Percentiles rank a stretch among this genome's conserved stretches.
Evolutionary conservation across 345 rosid species (phyloP).

Genomic region (Sonneratia alba): DNA sequence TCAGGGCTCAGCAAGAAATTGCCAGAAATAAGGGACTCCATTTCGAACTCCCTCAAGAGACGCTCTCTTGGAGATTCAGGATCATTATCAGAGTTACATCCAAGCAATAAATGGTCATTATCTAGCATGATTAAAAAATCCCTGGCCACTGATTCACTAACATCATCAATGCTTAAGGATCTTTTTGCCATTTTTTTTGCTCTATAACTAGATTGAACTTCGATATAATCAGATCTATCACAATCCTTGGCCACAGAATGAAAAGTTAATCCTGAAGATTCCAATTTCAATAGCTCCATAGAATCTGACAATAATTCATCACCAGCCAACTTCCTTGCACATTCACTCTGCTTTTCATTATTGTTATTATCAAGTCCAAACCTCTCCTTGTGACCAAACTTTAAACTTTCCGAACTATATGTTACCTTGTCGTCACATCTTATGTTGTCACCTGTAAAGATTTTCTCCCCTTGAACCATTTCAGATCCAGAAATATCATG

Average conservation of each 20-base stretch:
- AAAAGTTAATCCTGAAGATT: slow-evolving; percentile 24
- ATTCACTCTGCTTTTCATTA: slow-evolving; percentile 15
- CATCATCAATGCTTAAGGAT: slow-evolving; percentile 55
- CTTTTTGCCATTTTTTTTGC: slow-evolving; percentile 24
- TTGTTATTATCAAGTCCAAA: slow-evolving; percentile 18
- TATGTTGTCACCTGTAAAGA: slow-evolving; percentile 34
- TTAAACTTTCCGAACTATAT: slow-evolving; percentile 12
- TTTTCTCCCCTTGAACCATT: slow-evolving; percentile 43
- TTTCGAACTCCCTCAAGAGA: slow-evolving; percentile 66
- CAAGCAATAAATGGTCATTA: slow-evolving; percentile 30
- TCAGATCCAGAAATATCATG: slow-evolving; percentile 29
- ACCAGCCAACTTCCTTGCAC: slow-evolving; percentile 12
- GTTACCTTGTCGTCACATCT: slow-evolving; percentile 15
- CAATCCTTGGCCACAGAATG: slow-evolving; percentile 17
- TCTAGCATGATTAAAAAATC: slow-evolving; percentile 66
- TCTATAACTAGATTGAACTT: slow-evolving; percentile 32
- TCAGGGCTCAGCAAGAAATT: slow-evolving; percentile 30
- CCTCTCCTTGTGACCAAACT: slow-evolving; percentile 7
- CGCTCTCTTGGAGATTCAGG: slow-evolving; percentile 77
- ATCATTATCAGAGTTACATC: slow-evolving; percentile 30
- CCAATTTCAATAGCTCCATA: slow-evolving; percentile 18
- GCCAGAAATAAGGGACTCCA: slow-evolving; percentile 49
- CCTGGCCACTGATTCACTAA: slow-evolving; percentile 49
- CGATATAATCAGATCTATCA: slow-evolving; percentile 22
- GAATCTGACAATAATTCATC: slow-evolving; percentile 26